Conservation (phyloP, 2,329 filamentous ascomycete species). For the Cytospora paraplurivora region DNA sequence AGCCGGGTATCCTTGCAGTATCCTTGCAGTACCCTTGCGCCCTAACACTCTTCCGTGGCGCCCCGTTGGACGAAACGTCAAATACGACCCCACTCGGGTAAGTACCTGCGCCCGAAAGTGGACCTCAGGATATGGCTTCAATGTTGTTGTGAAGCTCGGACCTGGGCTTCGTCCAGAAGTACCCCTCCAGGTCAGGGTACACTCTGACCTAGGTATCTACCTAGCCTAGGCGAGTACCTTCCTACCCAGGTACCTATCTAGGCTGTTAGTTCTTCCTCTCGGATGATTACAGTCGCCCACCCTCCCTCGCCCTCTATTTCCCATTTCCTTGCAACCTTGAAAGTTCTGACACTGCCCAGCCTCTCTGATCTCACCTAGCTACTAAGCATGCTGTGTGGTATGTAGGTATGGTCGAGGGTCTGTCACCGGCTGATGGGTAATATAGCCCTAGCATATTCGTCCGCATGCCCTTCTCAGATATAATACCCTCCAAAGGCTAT, state of each 20-base stretch:
- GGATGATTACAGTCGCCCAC: not conserved
- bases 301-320: not conserved
- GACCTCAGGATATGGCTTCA: constrained; percentile 3
- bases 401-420: not conserved
- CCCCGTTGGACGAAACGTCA: not conserved
- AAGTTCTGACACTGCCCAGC: not conserved
- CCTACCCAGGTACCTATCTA: not conserved
- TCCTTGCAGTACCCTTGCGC: not conserved
- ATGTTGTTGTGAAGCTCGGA: not conserved
- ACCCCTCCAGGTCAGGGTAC: constrained; percentile 2
- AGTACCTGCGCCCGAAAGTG: constrained; percentile 23
- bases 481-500: not conserved
- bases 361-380: not conserved
- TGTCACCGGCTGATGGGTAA: not conserved
- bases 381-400: no score
- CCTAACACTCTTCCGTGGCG: not conserved
- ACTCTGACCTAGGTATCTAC: no score
- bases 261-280: not conserved
- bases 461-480: not conserved
- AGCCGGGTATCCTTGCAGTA: constrained; percentile 5
- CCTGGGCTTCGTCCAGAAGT: not conserved
- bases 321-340: not conserved
- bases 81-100: constrained; percentile 6
- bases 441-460: not conserved
- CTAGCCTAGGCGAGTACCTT: no score